These are phyloP conservation scores for Calonectria pteridis DNA, from an alignment of 2,329 filamentous ascomycete species.

Conservation along the genomic window DNA sequence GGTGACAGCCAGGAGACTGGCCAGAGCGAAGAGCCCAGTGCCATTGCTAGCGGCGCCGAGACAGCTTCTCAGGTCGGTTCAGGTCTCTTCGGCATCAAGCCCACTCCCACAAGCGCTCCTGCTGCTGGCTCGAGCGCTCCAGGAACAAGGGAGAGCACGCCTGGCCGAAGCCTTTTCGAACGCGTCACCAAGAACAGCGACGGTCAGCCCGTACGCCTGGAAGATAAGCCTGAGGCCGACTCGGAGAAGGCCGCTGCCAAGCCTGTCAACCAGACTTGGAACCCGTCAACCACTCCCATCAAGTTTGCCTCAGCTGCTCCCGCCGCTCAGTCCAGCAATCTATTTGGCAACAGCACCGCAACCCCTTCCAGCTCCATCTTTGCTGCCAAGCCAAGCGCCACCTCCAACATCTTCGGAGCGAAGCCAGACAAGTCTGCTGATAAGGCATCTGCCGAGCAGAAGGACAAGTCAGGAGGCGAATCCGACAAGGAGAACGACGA, in stretches of 20 bases:
- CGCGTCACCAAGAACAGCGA: constrained; percentile 64
- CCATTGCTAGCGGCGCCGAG: constrained; percentile 56
- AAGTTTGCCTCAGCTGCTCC: constrained; percentile 61
- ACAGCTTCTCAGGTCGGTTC: constrained; percentile 52
- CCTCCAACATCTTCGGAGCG: constrained; percentile 53
- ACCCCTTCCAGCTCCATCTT: constrained; percentile 51
- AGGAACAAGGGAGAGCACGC: constrained; percentile 58
- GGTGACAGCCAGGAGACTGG: constrained; percentile 58
- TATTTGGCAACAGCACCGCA: constrained; percentile 49
- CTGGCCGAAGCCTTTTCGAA: constrained; percentile 67
- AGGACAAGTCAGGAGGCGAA: constrained; percentile 52
- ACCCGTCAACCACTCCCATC: constrained; percentile 64
- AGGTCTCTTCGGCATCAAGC: constrained; percentile 47
- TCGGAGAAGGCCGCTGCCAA: constrained; percentile 46
- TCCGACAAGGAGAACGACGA: constrained; percentile 61
- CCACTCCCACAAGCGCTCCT: constrained; percentile 43
- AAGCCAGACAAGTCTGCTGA: constrained; percentile 48
- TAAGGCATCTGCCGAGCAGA: constrained; percentile 46
- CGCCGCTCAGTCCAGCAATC: constrained; percentile 45
- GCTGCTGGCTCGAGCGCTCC: constrained; percentile 52
- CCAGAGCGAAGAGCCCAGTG: constrained; percentile 58
- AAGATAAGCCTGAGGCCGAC: constrained; percentile 39
- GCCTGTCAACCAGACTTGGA: constrained; percentile 55
- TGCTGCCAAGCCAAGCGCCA: constrained; percentile 50
- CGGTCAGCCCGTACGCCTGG: constrained; percentile 62